phyloP scores from a whole-genome alignment of 306 rosid species.

The Spatholobus suberectus region DNA sequence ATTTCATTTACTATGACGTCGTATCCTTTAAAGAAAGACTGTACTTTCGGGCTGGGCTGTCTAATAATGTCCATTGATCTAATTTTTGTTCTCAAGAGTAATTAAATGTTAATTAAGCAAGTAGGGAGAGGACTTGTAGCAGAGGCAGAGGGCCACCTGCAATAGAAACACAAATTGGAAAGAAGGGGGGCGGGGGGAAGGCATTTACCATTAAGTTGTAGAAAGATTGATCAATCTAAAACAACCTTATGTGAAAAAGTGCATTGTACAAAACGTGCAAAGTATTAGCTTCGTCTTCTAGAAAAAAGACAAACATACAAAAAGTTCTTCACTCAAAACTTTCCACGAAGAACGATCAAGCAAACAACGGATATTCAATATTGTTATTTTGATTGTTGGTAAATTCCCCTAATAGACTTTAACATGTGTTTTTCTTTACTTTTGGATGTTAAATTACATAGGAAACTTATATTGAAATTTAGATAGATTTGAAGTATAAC shows the following conservation, averaged over 20 bases:
- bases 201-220: constrained; percentile 7
- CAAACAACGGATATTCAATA: too few relatives aligned
- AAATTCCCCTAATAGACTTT: too few relatives aligned
- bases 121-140: background rate
- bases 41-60: constrained; percentile 35
- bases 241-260: background rate
- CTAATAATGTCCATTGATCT: constrained; percentile 24
- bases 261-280: constrained; percentile 24
- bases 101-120: constrained; percentile 12
- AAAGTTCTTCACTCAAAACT: constrained; percentile 23
- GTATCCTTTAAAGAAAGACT: constrained; percentile 27
- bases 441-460: too few relatives aligned
- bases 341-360: constrained; percentile 30
- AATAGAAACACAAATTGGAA: background rate
- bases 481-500: too few relatives aligned
- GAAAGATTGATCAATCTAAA: constrained; percentile 23
- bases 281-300: constrained; percentile 23
- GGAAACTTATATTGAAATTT: too few relatives aligned
- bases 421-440: too few relatives aligned
- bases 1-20: constrained; percentile 47
- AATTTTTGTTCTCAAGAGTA: background rate
- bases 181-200: too few relatives aligned
- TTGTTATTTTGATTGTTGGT: too few relatives aligned
- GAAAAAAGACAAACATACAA: constrained; percentile 35
- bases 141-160: background rate